Evolutionary conservation across 2,329 filamentous ascomycete species (phyloP), one percentile per base, ranked within the genome.

Genomic region (Shiraia sp.): DNA sequence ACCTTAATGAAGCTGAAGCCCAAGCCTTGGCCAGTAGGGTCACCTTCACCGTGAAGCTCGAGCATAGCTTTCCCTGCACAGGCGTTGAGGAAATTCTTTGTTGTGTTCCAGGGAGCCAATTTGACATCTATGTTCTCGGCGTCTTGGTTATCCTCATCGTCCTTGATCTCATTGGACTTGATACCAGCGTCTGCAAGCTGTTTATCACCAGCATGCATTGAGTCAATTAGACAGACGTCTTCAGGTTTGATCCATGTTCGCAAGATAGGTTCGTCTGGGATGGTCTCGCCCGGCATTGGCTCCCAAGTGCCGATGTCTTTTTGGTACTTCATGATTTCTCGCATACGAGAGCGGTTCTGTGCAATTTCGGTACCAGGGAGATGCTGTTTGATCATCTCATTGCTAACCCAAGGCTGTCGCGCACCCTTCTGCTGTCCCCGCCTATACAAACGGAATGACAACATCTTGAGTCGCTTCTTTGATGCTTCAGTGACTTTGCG

Each of bases 1-100:
- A 91, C 96, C 63, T 93, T 90, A 68, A 99, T 91, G 69, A 99
- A 96, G 66, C 89, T 96, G 75, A 97, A 96, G 2, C 89, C 93
- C 45, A 96, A 84, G 2, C 93, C 93, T 59, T 91, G 87, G 16
- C 90, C 90, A 0, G 92, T 96, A 3, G 93, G 93, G 64, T 99
- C 93, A 41, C 93, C 93, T 53, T 95, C 89, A 14, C 93, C 93
- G 57, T 96, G 91, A 10, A 99, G 79, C 56, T 91, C 87, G 32
- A 99, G 80, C 93, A 99, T 99, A 3, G 93, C 93, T 67, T 99
- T 99, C 45, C 90, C 90, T 46, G 90, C 86, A 35, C 89, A 92
- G 1, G 93, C 93, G 53, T 96, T 88, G 45, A 96, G 81, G 71
- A 99, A 99, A 47, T 95, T 95, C 72, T 96, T 96, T 37, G 90